Conservation (phyloP, 352 stramenopile genomes). For the Blastocystis sp. region DNA sequence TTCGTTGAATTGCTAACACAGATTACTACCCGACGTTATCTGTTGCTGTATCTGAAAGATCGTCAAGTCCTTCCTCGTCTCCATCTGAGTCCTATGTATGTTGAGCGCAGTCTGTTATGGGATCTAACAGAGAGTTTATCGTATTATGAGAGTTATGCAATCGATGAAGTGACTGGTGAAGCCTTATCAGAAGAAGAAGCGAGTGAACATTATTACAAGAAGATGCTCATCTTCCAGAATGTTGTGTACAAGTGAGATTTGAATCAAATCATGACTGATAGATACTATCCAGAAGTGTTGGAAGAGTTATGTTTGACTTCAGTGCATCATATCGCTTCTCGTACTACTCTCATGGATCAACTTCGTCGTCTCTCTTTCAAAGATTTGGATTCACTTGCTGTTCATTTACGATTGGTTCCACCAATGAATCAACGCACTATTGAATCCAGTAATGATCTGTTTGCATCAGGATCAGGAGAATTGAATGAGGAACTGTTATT, state of each 20-base stretch:
- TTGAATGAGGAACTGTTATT: constrained; percentile 22
- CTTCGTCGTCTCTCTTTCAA: not conserved
- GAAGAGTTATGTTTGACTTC: constrained; percentile 66
- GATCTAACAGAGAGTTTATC: constrained; percentile 73
- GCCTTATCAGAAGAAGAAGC: constrained; percentile 70
- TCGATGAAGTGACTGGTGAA: constrained; percentile 76
- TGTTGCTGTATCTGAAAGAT: constrained; percentile 72
- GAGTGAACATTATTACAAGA: constrained; percentile 67
- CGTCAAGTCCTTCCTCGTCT: constrained; percentile 68
- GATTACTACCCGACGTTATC: constrained; percentile 79
- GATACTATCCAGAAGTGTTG: constrained; percentile 65
- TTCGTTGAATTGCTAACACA: constrained; percentile 78
- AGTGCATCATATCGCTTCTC: not conserved
- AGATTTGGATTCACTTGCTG: not conserved
- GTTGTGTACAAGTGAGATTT: constrained; percentile 65
- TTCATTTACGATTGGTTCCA: not conserved
- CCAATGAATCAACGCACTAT: not conserved
- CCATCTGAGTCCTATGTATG: not conserved
- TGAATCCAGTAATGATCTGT: not conserved
- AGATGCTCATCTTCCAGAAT: constrained; percentile 74
- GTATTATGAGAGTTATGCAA: constrained; percentile 72
- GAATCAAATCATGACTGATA: not conserved
- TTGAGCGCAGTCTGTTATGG: constrained; percentile 65
- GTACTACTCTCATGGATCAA: not conserved
- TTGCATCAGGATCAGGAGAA: not conserved